Evolutionary conservation across 225 moss, liverwort and hornwort genomes (phyloP).

Genomic region (Climacium dendroides): DNA sequence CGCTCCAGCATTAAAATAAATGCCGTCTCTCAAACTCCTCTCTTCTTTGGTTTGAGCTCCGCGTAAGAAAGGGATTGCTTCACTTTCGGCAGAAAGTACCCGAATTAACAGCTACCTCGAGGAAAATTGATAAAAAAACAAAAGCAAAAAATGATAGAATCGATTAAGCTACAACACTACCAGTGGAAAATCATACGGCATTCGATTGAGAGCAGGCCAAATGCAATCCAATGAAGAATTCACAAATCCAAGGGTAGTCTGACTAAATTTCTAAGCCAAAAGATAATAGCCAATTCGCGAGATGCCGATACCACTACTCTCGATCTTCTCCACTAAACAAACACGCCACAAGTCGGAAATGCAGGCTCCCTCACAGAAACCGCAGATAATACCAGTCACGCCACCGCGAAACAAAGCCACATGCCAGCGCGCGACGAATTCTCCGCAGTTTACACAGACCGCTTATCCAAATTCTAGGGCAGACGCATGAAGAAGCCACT

Average conservation of each 20-base stretch:
- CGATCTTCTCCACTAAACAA: background rate
- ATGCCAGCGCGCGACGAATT: background rate
- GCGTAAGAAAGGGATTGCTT: background rate
- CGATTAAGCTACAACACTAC: background rate
- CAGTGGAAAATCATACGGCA: background rate
- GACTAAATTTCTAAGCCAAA: background rate
- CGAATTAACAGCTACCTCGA: background rate
- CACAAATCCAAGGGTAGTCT: background rate
- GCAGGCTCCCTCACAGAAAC: background rate
- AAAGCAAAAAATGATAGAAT: background rate
- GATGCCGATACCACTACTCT: background rate
- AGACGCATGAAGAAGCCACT: background rate
- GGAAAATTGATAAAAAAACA: background rate
- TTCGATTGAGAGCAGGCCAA: background rate
- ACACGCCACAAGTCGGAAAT: background rate
- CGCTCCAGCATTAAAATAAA: constrained; percentile 34
- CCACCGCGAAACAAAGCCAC: background rate
- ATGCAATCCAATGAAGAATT: background rate
- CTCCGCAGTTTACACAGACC: background rate
- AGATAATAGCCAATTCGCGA: background rate
- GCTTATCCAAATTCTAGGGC: constrained; percentile 21
- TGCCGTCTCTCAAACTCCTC: background rate
- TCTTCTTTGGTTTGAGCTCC: background rate
- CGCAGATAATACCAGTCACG: background rate
- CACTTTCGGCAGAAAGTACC: background rate